Conservation (phyloP, 129 eudicot genomes). For the Logfia minima region DNA sequence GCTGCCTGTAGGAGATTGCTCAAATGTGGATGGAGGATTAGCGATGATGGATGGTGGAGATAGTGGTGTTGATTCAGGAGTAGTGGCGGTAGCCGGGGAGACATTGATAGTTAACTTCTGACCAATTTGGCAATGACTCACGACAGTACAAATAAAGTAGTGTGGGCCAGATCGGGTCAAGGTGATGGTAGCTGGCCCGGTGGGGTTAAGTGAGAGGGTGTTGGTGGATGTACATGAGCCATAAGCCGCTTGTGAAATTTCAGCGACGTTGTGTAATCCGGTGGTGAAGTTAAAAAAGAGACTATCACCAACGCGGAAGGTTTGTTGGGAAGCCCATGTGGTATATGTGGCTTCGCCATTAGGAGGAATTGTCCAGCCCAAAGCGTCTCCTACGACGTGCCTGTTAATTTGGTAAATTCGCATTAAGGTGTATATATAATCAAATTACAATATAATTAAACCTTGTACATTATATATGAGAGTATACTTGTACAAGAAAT, state of each 20-base stretch:
- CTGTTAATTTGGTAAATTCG: background rate
- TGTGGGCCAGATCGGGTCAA: constrained; percentile 43
- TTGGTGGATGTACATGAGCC: constrained; percentile 49
- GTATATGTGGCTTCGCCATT: constrained; percentile 28
- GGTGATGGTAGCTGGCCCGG: constrained; percentile 47
- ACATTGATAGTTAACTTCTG: constrained; percentile 61
- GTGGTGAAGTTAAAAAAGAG: constrained; percentile 53
- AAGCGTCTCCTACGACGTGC: constrained; percentile 35
- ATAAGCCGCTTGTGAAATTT: constrained; percentile 44
- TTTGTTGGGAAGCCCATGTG: constrained; percentile 42
- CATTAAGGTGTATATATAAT: background rate
- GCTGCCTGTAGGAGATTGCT: constrained; percentile 26
- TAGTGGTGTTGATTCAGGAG: constrained; percentile 9
- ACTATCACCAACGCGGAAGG: constrained; percentile 35
- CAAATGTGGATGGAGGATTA: constrained; percentile 14
- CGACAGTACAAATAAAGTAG: constrained; percentile 52
- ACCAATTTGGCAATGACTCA: constrained; percentile 52
- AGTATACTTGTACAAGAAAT: background rate
- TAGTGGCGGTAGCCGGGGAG: constrained; percentile 25
- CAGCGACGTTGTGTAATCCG: constrained; percentile 50
- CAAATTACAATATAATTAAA: background rate
- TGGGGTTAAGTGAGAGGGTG: constrained; percentile 42
- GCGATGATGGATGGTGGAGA: constrained; percentile 28
- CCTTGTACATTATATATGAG: background rate
- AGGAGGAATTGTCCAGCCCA: constrained; percentile 39